Evolutionary conservation across 208 protist species (phyloP), one percentile per base, ranked within the genome.

Genomic region (Strigomonas galati): DNA sequence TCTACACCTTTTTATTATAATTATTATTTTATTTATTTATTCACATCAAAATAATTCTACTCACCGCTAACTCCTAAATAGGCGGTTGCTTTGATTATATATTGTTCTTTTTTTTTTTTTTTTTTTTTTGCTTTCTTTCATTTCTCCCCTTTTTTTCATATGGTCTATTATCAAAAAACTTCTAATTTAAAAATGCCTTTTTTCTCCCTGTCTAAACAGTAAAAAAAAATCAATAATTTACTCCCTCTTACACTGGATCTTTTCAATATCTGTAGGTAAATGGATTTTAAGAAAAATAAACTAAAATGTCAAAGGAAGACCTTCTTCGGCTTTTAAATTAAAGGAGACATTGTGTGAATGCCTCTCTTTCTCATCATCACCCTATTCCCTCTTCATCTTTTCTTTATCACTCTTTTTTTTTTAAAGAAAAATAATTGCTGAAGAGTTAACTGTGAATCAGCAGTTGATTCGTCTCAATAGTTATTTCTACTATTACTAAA

Each of bases 341-440:
- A 17, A 21, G 10, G 10, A 21, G 10, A 51, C 44, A n/a, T 40
- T 40, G 35, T 40, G n/a, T 21, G 10, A n/a, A 21, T 31, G 3
- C 15, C 14, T 44, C 31, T 46, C 14, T 27, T 43, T 64, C 5
- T 51, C 32, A 35, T 55, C 5, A 2, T 21, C 2, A 44, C 7
- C 40, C 28, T 54, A 51, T 37, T 27, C 9, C 7, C 5, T 23
- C 19, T 10, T 44, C 9, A 9, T 6, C 32, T 26, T 26, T n/a
- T 62, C 21, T 62, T 37, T 46, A 4, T 62, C 35, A 19, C 14
- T 28, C 49, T 28, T 28, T 28, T 54, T 17, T 65, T 65, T 24
- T 67, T 61, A 26, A n/a, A 54, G 12, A 64, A 57, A 31, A 64
- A 64, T 19, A 56, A 64, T 64, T 26, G 2, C 12, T 4, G 23